Conservation (phyloP, 805 yeast genomes). For the Kluyveromyces nonfermentans region DNA sequence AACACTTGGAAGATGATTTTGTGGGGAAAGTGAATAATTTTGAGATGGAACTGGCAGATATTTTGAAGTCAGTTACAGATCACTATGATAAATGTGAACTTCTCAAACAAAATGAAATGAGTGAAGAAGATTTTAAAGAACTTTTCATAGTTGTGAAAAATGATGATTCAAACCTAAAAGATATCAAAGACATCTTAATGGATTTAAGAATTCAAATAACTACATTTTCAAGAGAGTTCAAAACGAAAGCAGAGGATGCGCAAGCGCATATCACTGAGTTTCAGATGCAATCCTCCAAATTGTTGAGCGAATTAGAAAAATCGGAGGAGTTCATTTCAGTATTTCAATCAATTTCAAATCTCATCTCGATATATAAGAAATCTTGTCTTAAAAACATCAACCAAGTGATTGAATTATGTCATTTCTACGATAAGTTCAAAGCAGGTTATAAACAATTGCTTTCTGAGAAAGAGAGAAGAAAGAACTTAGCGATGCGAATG, state of each 20-base stretch:
- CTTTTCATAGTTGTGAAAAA: conserved; percentile 38
- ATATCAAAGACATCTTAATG: conserved; percentile 41
- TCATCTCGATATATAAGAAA: conserved; percentile 28
- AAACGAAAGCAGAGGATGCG: conserved; percentile 23
- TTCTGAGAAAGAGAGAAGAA: conserved; percentile 45
- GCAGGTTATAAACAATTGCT: conserved; percentile 44
- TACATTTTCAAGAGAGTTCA: conserved; percentile 15
- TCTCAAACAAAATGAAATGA: conserved; percentile 23
- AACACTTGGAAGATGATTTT: conserved; percentile 20
- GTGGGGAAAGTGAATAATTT: conserved; percentile 43
- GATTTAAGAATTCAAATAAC: conserved; percentile 29
- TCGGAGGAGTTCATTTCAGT: conserved; percentile 23
- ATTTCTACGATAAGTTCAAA: conserved; percentile 43
- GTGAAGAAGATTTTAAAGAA: conserved; percentile 29
- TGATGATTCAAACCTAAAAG: conserved; percentile 49
- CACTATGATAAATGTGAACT: conserved; percentile 72
- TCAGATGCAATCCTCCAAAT: conserved; percentile 8
- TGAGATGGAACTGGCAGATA: conserved; percentile 62
- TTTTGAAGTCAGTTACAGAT: conserved; percentile 61
- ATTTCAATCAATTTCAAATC: conserved; percentile 22
- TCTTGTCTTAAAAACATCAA: conserved; percentile 21
- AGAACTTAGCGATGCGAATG: conserved; percentile 34
- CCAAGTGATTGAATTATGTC: conserved; percentile 29
- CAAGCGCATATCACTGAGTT: conserved; percentile 11
- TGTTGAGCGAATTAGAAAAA: conserved; percentile 18